A percentile compares a stretch with the other conserved stretches of the same genome.
Conservation (phyloP, 2,329 filamentous ascomycete genomes). For the Pseudocercospora macadamiae region DNA sequence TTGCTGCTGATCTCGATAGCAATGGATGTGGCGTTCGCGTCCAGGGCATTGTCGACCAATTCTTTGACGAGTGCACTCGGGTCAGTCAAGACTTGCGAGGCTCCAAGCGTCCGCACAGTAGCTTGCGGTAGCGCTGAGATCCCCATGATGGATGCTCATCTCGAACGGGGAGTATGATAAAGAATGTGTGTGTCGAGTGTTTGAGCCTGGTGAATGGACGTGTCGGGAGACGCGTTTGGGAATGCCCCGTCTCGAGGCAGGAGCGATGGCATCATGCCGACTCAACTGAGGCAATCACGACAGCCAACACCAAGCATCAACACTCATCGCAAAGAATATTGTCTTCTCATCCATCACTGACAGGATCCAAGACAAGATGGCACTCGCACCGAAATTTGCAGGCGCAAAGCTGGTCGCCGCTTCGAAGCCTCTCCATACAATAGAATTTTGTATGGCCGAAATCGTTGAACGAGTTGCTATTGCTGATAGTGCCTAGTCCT, state of each 20-base stretch:
- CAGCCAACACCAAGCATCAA: not conserved
- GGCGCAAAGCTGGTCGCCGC: constrained; percentile 67
- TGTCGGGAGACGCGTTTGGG: constrained; percentile 6
- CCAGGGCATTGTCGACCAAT: constrained; percentile 75
- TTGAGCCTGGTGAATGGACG: not conserved
- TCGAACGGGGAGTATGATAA: not conserved
- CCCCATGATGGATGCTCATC: constrained; percentile 31
- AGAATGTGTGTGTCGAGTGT: not conserved
- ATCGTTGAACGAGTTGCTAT: not conserved
- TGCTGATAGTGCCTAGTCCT: too few relatives aligned
- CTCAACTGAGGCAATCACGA: not conserved
- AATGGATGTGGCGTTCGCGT: constrained; percentile 68
- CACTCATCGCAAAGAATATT: too few relatives aligned
- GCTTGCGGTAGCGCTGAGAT: constrained; percentile 48
- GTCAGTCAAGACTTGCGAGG: constrained; percentile 62
- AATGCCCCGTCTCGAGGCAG: not conserved
- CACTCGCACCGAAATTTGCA: constrained; percentile 75
- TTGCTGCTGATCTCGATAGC: constrained; percentile 67
- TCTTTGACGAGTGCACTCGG: constrained; percentile 71
- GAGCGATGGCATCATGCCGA: not conserved
- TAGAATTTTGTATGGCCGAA: constrained; percentile 54
- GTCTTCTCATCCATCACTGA: not conserved
- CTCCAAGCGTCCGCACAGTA: constrained; percentile 60
- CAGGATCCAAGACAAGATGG: constrained; percentile 55
- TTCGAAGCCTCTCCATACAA: constrained; percentile 51